Percentiles rank a stretch among this genome's conserved stretches.
These are phyloP conservation scores for Gossypium raimondii DNA, from an alignment of 345 rosid species.

Conservation along the genomic window DNA sequence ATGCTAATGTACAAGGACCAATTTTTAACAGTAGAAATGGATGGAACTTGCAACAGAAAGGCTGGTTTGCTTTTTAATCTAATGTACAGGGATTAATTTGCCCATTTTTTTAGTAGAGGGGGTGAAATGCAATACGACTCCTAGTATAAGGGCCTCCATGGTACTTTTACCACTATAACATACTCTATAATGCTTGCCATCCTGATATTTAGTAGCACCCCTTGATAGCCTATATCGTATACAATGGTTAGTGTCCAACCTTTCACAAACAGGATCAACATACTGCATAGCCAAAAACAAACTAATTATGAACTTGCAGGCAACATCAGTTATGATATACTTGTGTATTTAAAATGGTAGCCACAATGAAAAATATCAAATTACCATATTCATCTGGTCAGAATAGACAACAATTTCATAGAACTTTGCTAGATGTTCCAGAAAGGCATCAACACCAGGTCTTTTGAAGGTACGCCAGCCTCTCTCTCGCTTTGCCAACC, in stretches of 20 bases:
- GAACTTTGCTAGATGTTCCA: slow-evolving; percentile 77
- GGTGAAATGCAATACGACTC: too few relatives aligned
- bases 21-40: too few relatives aligned
- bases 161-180: slow-evolving; percentile 4
- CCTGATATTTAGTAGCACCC: slow-evolving; percentile 74
- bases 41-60: too few relatives aligned
- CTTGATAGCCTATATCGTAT: slow-evolving; percentile 63
- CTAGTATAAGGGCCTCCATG: too few relatives aligned
- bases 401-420: slow-evolving; percentile 85
- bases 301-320: background rate
- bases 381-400: slow-evolving; percentile 80
- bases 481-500: slow-evolving; percentile 64
- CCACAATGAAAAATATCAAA: slow-evolving; percentile 9
- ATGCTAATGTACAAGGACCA: too few relatives aligned
- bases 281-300: background rate
- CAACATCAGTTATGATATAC: slow-evolving; percentile 2
- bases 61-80: too few relatives aligned
- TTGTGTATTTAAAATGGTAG: background rate
- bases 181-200: slow-evolving; percentile 91
- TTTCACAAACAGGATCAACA: background rate
- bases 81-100: too few relatives aligned
- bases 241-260: background rate
- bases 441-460: slow-evolving; percentile 91
- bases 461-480: slow-evolving; percentile 99
- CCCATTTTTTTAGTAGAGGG: too few relatives aligned